phyloP scores from a whole-genome alignment of 352 stramenopile genomes.

The Globisporangium acanthophoron region DNA sequence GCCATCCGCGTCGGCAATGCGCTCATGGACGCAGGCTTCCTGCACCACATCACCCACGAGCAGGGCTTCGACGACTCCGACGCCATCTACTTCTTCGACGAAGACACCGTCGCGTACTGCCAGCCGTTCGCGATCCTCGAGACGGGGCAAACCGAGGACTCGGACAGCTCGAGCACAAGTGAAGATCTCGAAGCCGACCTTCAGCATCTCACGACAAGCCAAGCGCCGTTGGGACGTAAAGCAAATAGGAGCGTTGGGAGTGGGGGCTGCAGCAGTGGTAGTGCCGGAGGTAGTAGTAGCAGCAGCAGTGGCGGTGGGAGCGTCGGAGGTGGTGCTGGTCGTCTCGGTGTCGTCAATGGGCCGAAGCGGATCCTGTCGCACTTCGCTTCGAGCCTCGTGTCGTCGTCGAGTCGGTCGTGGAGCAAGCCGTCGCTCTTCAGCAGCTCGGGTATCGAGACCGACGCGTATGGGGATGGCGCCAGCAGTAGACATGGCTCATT shows the following conservation, averaged over 20 bases:
- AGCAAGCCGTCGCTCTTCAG: slow-evolving; percentile 7
- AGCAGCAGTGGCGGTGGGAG: neutral
- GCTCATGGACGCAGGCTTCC: slow-evolving; percentile 12
- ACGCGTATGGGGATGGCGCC: neutral
- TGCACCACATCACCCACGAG: slow-evolving; percentile 53
- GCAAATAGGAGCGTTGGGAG: no score
- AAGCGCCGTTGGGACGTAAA: no score
- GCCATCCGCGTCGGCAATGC: no score
- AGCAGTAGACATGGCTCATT: neutral
- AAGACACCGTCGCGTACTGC: slow-evolving; percentile 26
- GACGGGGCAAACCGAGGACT: neutral
- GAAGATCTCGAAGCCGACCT: neutral
- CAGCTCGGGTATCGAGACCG: slow-evolving; percentile 10
- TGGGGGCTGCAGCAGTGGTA: neutral
- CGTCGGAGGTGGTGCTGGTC: no score
- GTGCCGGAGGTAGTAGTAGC: neutral
- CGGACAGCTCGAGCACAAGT: neutral
- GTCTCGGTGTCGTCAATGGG: neutral
- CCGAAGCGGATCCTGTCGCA: slow-evolving; percentile 11
- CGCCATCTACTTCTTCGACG: slow-evolving; percentile 46
- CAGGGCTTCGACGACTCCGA: slow-evolving; percentile 30
- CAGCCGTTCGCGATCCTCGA: slow-evolving; percentile 34
- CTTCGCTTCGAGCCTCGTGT: slow-evolving; percentile 5
- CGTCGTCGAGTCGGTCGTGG: neutral
- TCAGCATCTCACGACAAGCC: neutral